Base-by-base conservation (phyloP, 768 basidiomycete genomes). In the Chlorophyllum brunneum region DNA sequence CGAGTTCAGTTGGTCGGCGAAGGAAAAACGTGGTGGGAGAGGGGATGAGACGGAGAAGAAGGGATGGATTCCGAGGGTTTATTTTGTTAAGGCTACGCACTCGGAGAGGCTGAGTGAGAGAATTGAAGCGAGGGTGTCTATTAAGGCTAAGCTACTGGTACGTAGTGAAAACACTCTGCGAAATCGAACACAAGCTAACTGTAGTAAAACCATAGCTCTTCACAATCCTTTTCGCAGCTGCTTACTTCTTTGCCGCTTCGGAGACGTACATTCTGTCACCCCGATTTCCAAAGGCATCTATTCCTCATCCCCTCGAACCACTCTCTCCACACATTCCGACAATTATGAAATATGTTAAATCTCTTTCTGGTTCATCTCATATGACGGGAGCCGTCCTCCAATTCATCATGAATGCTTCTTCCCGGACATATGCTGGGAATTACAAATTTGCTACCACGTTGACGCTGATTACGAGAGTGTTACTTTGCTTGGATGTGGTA, bases 51-150 rank as follows among this genome's bases (percentile, higher is more conserved):
- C 13, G 16, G 22, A 6, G 18, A 50, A 58, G 53, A 55, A 39
- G 33, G 38, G 52, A 3, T 49, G 55, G 2, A 50, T 65, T 31
- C 67, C 65, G 6, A 56, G 54, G 6, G 10, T 66, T 2, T 54
- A 47, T 22, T 46, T 59, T 24, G 54, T 39, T 3, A 55, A 55
- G 11, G 58, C 60, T 15, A 69, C 63, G 4, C 66, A 71, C 36
- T 53, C 36, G 24, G 71, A 73, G 56, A 56, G 68, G 31, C 55
- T 61, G 13, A 70, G 68, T 43, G 51, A 56, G 27, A 55, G 61
- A 29, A 13, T 64, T 26, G 65, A 66, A 30, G 22, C 42, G 13
- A 48, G 46, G 26, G 36, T 36, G 4, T 26, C 38, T 8, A 4
- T 5, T 29, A 46, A 13, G 15, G 10, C 29, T 3, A 43, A 45